phyloP scores from a whole-genome alignment of 2,329 filamentous ascomycete species.

The Fusarium sp. region DNA sequence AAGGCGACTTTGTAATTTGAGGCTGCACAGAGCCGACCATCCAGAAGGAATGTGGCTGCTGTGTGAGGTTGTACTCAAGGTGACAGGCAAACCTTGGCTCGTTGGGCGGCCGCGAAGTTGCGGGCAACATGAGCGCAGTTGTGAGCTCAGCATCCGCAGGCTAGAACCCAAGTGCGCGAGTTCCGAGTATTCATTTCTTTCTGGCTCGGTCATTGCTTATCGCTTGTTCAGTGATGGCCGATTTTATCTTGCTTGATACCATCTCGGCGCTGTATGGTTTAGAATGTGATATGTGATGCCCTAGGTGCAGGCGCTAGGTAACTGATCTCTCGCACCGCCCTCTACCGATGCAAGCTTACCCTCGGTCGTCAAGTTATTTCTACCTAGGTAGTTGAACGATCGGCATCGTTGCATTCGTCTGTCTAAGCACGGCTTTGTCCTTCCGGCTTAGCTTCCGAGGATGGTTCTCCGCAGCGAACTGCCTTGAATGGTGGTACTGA shows the following conservation, averaged over 20 bases:
- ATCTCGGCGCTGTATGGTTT: not conserved
- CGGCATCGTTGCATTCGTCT: not conserved
- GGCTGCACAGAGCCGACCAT: not conserved
- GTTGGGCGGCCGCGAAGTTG: not conserved
- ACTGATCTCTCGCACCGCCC: not conserved
- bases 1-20: slow-evolving; percentile 7
- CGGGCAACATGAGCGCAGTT: not conserved
- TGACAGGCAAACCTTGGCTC: slow-evolving; percentile 1
- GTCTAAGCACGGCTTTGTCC: slow-evolving; percentile 1
- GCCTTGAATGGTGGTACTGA: not conserved
- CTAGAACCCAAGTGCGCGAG: not conserved
- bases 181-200: slow-evolving; percentile 1
- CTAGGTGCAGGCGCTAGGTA: not conserved
- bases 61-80: not conserved
- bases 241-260: not conserved
- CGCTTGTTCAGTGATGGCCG: slow-evolving; percentile 3
- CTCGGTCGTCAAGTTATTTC: too few relatives aligned
- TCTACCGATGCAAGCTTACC: not conserved
- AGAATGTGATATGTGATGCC: not conserved
- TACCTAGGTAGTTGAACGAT: not conserved
- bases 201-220: not conserved
- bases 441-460: not conserved
- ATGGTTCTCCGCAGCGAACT: not conserved
- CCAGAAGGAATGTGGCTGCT: slow-evolving; percentile 3
- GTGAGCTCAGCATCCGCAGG: not conserved